Percentiles rank a stretch among this genome's conserved stretches.
Conservation (phyloP, 176 grass and related monocot species). For the Thinopyrum elongatum region DNA sequence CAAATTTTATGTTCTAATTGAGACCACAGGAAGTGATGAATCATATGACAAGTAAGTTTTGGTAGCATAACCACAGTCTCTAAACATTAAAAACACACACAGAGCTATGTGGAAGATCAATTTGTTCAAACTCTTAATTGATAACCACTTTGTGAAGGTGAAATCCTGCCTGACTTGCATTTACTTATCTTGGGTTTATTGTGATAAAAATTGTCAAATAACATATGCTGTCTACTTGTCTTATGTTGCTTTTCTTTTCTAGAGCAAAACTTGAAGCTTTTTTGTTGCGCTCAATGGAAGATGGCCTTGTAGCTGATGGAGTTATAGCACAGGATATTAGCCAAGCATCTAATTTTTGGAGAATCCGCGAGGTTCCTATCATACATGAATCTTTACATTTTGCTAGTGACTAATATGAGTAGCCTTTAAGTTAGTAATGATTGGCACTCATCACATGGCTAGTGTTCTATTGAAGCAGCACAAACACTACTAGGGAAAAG, state of each 20-base stretch:
- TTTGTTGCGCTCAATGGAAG: conserved; percentile 81
- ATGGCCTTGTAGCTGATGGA: conserved; percentile 80
- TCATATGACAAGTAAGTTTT: conserved; percentile 82
- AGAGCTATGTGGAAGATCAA: conserved; percentile 1
- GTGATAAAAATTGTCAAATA: neutral
- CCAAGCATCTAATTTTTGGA: conserved; percentile 89
- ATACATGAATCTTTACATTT: neutral
- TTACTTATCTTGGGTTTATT: conserved; percentile 11
- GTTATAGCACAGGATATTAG: conserved; percentile 93
- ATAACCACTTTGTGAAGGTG: neutral
- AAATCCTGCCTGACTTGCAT: conserved; percentile 3
- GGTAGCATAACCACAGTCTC: neutral
- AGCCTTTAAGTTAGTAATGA: neutral
- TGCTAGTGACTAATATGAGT: neutral
- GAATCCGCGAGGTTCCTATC: conserved; percentile 82
- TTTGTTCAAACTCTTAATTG: neutral
- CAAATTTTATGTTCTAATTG: conserved; percentile 92
- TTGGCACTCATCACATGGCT: neutral
- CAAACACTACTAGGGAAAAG: too few relatives aligned
- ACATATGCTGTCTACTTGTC: neutral
- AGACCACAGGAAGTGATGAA: conserved; percentile 94
- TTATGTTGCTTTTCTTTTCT: conserved; percentile 40
- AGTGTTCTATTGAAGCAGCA: neutral
- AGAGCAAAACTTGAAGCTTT: conserved; percentile 97
- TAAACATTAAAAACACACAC: neutral